Base-by-base conservation (phyloP, 208 protist genomes). In the Angomonas deanei region DNA sequence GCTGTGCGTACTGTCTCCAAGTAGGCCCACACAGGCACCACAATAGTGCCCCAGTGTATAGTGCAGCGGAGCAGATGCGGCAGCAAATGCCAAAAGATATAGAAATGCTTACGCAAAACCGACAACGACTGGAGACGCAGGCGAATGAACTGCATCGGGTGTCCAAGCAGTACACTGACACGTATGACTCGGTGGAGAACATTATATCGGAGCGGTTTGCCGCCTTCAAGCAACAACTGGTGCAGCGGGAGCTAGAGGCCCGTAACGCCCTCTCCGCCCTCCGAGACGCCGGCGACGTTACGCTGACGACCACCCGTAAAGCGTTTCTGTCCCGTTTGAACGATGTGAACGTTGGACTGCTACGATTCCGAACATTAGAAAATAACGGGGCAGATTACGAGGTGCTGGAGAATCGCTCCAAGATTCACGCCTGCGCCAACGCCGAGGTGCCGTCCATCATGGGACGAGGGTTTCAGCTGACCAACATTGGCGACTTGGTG, bases 1-100 rank as follows among this genome's bases (percentile, higher is more conserved):
- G 88, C 61, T 94, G 88, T 61, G 88, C 88, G n/a, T 91, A 94
- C 70, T 94, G 88, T 65, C 76, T 94, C 13, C 82, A 86, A 48
- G 77, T 88, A 1, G 88, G 84, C 0, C 81, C 82, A 5, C 88
- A 94, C 61, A 74, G 72, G 31, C 70, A 80, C 27, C 88, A 94
- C 64, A 62, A 58, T n/a, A 86, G 78, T 54, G 68, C 72, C 11
- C 50, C 49, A n/a, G 61, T 79, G 0, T 61, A 72, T 2, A 60
- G 65, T 17, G 88, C 88, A 5, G 84, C 88, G 0, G 50, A 73
- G 6, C 80, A 87, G 56, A 68, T 78, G 28, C 74, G 84, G n/a
- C 72, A 88, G 61, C 73, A 80, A 55, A 74, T 91, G 42, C 36
- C 78, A 13, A 50, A 68, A 6, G 88, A 91, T 31, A 59, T 89